phyloP scores from a whole-genome alignment of 2,329 filamentous ascomycete species.

The Penicillium sclerotiorum region DNA sequence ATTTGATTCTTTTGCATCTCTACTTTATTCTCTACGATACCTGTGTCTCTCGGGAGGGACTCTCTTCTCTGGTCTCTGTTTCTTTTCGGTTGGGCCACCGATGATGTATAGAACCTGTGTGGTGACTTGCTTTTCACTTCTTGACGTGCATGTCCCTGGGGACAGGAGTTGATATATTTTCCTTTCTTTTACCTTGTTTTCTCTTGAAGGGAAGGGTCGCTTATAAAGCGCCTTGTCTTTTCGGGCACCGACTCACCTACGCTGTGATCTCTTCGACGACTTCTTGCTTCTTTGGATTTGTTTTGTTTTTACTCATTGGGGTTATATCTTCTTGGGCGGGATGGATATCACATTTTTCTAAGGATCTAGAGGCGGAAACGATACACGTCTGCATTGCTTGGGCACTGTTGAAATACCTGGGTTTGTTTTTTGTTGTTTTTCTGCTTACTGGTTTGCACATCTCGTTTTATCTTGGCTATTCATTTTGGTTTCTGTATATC shows the following conservation, averaged over 20 bases:
- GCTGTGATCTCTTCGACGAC: slow-evolving; percentile 29
- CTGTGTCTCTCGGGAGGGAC: slow-evolving; percentile 41
- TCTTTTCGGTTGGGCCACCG: slow-evolving; percentile 31
- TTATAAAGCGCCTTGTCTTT: slow-evolving; percentile 18
- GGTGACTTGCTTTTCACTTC: slow-evolving; percentile 34
- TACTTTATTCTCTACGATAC: slow-evolving; percentile 34
- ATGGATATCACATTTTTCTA: slow-evolving; percentile 38
- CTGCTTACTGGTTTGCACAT: slow-evolving; percentile 26
- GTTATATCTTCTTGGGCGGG: slow-evolving; percentile 34
- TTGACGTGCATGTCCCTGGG: slow-evolving; percentile 37
- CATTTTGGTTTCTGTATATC: slow-evolving; percentile 37
- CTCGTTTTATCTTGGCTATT: slow-evolving; percentile 24
- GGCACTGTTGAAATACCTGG: slow-evolving; percentile 39
- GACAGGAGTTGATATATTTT: slow-evolving; percentile 41
- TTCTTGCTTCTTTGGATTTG: slow-evolving; percentile 30
- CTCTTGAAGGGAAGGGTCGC: slow-evolving; percentile 23
- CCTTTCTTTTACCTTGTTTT: slow-evolving; percentile 29
- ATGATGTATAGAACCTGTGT: slow-evolving; percentile 46
- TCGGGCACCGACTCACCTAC: slow-evolving; percentile 32
- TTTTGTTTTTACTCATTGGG: slow-evolving; percentile 25
- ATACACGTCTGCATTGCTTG: slow-evolving; percentile 49
- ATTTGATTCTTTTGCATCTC: slow-evolving; percentile 41
- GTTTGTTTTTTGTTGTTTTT: slow-evolving; percentile 29
- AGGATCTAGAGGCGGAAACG: slow-evolving; percentile 49
- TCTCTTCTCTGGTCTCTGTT: slow-evolving; percentile 30